These are phyloP conservation scores for Biscutella auriculata DNA, from an alignment of 441 rosid species.

Conservation along the genomic window DNA sequence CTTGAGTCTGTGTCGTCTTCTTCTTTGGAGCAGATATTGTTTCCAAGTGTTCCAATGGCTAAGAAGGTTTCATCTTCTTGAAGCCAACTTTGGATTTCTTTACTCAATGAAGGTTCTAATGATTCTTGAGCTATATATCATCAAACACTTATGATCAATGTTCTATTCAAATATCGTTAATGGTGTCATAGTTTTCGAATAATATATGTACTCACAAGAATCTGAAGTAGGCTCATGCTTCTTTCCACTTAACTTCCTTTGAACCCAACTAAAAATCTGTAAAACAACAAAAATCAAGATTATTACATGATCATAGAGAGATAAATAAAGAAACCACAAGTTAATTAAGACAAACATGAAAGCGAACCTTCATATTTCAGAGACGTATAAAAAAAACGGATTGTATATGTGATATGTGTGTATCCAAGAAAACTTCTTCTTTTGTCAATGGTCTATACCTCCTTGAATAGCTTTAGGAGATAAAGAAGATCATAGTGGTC, in stretches of 20 bases:
- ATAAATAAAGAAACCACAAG: not conserved
- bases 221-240: slow-evolving; percentile 23
- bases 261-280: slow-evolving; percentile 64
- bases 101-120: slow-evolving; percentile 4
- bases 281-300: not conserved
- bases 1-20: slow-evolving; percentile 11
- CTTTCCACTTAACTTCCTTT: slow-evolving; percentile 34
- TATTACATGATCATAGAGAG: not conserved
- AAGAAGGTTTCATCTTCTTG: slow-evolving; percentile 22
- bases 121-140: slow-evolving; percentile 19
- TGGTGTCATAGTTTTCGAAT: not conserved
- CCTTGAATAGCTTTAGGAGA: slow-evolving; percentile 8
- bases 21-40: slow-evolving; percentile 12
- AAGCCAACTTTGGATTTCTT: slow-evolving; percentile 20
- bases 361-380: slow-evolving; percentile 22
- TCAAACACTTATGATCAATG: not conserved
- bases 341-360: not conserved
- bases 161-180: not conserved
- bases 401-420: slow-evolving; percentile 1
- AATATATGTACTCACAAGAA: slow-evolving; percentile 26
- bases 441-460: slow-evolving; percentile 16
- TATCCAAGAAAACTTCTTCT: slow-evolving; percentile 20
- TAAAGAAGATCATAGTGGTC: slow-evolving; percentile 21
- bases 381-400: not conserved
- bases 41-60: slow-evolving; percentile 26